Percentiles rank a stretch among this genome's conserved stretches.
Conservation (phyloP, 1,139 yeast species). For the Pichia sp. region DNA sequence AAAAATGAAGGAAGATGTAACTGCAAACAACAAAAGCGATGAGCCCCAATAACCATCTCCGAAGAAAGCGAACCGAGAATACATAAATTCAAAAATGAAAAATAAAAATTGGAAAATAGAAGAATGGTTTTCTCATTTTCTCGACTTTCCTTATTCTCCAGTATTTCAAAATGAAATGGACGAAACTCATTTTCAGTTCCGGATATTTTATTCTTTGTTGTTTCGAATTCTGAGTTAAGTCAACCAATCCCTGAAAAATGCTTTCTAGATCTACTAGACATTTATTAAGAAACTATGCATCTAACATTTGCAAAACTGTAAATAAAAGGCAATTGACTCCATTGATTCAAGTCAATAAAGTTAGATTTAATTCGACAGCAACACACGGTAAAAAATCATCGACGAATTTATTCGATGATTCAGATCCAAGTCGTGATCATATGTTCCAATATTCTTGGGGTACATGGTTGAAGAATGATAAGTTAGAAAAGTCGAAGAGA, state of each 20-base stretch:
- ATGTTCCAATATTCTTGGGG: constrained; percentile 94
- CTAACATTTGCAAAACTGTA: not conserved
- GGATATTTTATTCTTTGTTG: not conserved
- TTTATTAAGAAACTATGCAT: not conserved
- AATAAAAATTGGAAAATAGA: too few species aligned
- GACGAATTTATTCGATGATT: constrained; percentile 27
- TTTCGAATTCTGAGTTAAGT: too few species aligned
- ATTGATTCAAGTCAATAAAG: not conserved
- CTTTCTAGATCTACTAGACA: constrained; percentile 7
- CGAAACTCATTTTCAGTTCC: not conserved
- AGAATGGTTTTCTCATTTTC: not conserved
- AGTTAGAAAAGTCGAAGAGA: constrained; percentile 63
- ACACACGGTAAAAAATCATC: constrained; percentile 7
- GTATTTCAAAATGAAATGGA: too few species aligned
- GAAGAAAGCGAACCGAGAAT: too few species aligned
- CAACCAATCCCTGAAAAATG: constrained; percentile 1
- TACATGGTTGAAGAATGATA: constrained; percentile 80
- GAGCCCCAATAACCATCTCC: too few species aligned
- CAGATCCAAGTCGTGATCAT: constrained; percentile 57
- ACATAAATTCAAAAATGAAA: too few species aligned
- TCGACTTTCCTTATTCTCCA: not conserved
- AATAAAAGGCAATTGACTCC: not conserved
- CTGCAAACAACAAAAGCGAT: not conserved
- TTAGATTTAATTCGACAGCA: constrained; percentile 10
- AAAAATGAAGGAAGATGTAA: not conserved